Percentiles rank a stretch among this genome's conserved stretches.
phyloP scores from a whole-genome alignment of 2,329 filamentous ascomycete species.

The Ophiostoma pallidulum region DNA sequence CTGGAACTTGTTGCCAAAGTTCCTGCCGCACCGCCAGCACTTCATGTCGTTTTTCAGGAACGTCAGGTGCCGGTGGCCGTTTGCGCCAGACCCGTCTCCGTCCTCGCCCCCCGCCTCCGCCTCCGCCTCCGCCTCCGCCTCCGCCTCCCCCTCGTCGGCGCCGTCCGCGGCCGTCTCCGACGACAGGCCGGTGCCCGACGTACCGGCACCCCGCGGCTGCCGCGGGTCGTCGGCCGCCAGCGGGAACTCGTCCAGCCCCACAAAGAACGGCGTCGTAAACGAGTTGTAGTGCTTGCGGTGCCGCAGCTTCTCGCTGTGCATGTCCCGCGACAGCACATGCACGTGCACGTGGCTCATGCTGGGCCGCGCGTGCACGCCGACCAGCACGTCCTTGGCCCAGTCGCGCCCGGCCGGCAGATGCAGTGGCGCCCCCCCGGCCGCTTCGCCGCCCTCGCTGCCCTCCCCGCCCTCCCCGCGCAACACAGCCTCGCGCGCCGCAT shows the following conservation, averaged over 20 bases:
- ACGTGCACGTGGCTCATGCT: slow-evolving; percentile 90
- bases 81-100: not conserved
- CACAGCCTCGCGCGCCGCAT: slow-evolving; percentile 56
- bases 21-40: slow-evolving; percentile 76
- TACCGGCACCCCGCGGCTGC: slow-evolving; percentile 40
- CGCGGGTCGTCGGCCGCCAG: slow-evolving; percentile 56
- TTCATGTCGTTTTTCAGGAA: slow-evolving; percentile 42
- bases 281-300: slow-evolving; percentile 87
- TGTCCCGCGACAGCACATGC: slow-evolving; percentile 76
- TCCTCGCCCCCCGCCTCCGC: not conserved
- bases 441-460: slow-evolving; percentile 52
- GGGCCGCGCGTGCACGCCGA: slow-evolving; percentile 77
- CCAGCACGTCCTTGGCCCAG: slow-evolving; percentile 64
- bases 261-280: slow-evolving; percentile 78
- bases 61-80: not conserved
- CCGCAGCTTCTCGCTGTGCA: slow-evolving; percentile 61
- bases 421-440: no score
- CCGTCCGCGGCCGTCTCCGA: not conserved
- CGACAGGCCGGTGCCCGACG: not conserved
- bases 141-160: not conserved
- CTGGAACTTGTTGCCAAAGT: slow-evolving; percentile 66
- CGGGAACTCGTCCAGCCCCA: slow-evolving; percentile 71
- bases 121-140: not conserved
- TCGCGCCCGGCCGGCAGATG: slow-evolving; percentile 63
- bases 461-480: slow-evolving; percentile 51